Evolutionary conservation across 1,284 basidiomycete species (phyloP).

Genomic region (Trichosporon sp.): DNA sequence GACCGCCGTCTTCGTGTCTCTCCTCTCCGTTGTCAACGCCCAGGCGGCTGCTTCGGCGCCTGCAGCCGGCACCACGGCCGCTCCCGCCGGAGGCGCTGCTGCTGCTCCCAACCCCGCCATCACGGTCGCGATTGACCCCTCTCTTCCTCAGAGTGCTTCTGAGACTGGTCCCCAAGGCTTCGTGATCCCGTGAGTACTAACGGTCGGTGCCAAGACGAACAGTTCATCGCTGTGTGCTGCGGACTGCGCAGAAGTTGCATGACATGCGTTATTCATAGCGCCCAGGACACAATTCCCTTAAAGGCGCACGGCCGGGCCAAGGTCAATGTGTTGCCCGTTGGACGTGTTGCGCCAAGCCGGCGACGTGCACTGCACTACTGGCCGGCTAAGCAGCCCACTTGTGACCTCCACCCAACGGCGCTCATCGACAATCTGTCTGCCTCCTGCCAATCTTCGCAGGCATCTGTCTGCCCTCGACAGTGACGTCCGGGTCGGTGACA

Average conservation of each 20-base stretch:
- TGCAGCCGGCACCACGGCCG: background rate
- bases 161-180: slow-evolving; percentile 31
- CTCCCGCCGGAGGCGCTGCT: slow-evolving; percentile 7
- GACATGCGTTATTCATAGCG: background rate
- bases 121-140: slow-evolving; percentile 21
- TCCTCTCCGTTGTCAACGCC: slow-evolving; percentile 20
- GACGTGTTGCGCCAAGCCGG: background rate
- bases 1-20: slow-evolving; percentile 21
- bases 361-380: background rate
- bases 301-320: background rate
- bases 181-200: slow-evolving; percentile 40
- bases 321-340: background rate
- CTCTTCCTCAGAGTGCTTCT: slow-evolving; percentile 33
- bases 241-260: background rate
- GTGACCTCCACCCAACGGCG: background rate
- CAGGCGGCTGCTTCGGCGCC: slow-evolving; percentile 17
- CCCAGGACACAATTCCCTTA: background rate
- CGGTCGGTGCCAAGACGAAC: background rate
- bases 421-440: background rate
- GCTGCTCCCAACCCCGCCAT: slow-evolving; percentile 5
- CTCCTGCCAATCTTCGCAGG: too few species aligned
- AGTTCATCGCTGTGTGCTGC: background rate
- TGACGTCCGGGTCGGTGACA: background rate
- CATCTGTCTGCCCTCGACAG: too few species aligned
- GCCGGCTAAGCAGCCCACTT: background rate